A percentile compares a stretch with the other conserved stretches of the same genome.
Evolutionary conservation across 2,329 filamentous ascomycete species (phyloP).

Genomic region (Hypoxylon sp.): DNA sequence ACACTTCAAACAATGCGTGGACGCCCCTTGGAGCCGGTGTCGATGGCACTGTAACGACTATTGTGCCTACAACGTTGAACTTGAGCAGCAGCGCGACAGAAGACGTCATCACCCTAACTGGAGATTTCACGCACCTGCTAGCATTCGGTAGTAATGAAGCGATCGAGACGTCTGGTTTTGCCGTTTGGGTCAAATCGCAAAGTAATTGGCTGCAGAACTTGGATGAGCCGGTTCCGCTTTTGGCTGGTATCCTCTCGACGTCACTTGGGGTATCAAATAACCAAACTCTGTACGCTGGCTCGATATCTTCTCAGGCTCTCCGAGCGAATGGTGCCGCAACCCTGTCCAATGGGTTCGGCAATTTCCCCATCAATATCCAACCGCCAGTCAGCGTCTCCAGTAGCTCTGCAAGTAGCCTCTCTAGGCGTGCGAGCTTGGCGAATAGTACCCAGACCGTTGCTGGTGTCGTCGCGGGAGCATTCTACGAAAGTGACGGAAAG

Average conservation of each 20-base stretch:
- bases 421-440: slow-evolving; percentile 63
- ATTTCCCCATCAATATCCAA: slow-evolving; percentile 71
- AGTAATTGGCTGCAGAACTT: slow-evolving; percentile 92
- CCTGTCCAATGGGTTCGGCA: slow-evolving; percentile 69
- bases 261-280: slow-evolving; percentile 74
- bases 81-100: slow-evolving; percentile 78
- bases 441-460: slow-evolving; percentile 61
- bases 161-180: slow-evolving; percentile 80
- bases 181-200: slow-evolving; percentile 89
- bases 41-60: slow-evolving; percentile 80
- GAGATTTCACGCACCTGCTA: slow-evolving; percentile 81
- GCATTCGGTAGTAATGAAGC: slow-evolving; percentile 75
- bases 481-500: slow-evolving; percentile 77
- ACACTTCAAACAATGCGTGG: slow-evolving; percentile 79
- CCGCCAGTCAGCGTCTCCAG: slow-evolving; percentile 51
- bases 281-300: slow-evolving; percentile 84
- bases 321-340: slow-evolving; percentile 80
- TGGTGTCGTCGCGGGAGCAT: slow-evolving; percentile 84
- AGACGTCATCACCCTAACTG: slow-evolving; percentile 83
- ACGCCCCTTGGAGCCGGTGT: slow-evolving; percentile 86
- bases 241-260: slow-evolving; percentile 81
- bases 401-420: slow-evolving; percentile 56
- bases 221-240: slow-evolving; percentile 72
- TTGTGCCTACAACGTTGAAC: slow-evolving; percentile 86
- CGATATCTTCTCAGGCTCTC: slow-evolving; percentile 81